Evolutionary conservation across 192 early-diverging fungal genomes (phyloP), one percentile per base, ranked within the genome.

Genomic region (Dimargaris cristalligena): DNA sequence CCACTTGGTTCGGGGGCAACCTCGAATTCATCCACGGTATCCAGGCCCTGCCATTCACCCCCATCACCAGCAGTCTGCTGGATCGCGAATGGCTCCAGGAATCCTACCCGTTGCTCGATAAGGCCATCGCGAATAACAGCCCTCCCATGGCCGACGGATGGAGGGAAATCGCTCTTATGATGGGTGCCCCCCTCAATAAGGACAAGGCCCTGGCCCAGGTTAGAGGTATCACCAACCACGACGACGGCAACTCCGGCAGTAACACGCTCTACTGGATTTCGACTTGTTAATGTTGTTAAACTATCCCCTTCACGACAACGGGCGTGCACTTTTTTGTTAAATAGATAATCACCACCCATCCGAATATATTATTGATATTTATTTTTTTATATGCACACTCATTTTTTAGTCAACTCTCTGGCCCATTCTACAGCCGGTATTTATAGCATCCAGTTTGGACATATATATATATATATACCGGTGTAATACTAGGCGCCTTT

Each of bases 11-110:
- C 65, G 74, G 74, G 30, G 63, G 64, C 46, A 59, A 76, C 59
- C 23, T 62, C 30, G 67, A 72, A 64, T 75, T 52, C 45, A 76
- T 79, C 38, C 68, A 67, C 38, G 74, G 74, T n/a, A 79, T 79
- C 56, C 77, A 79, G 58, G 74, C 74, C 71, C 46, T 79, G 2
- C 77, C 77, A 3, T 70, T 76, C 44, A 76, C 74, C 18, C 74
- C 77, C 0, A 71, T 73, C 22, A 69, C 68, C 8, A 44, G 41
- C 26, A 47, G 70, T 11, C 52, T 76, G 41, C 60, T 76, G 20
- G 60, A 54, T 14, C 26, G 44, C 9, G 68, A 65, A 34, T 79
- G 74, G 74, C 60, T 79, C 50, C 62, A 65, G 49, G 71, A 74
- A 28, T 65, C 69, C 11, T 71, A 71, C 67, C 68, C 62, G 41